Conservation (phyloP, 345 rosid genomes). For the Cardiospermum halicacabum region DNA sequence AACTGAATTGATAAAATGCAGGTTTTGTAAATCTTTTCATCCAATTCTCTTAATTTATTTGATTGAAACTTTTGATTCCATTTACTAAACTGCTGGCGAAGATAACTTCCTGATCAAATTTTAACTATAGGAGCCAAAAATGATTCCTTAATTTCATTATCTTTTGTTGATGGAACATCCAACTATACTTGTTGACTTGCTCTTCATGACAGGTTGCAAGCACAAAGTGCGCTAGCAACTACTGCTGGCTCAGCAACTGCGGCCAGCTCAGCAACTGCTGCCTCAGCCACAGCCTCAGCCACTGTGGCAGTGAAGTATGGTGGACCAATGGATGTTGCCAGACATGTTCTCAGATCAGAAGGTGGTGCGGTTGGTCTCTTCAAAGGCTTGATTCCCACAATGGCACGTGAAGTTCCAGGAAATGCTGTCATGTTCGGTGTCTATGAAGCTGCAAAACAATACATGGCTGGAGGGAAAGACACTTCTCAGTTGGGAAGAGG, state of each 20-base stretch:
- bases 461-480: constrained; percentile 78
- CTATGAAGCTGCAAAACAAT: constrained; percentile 77
- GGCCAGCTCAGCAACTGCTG: constrained; percentile 55
- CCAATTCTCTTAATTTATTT: background rate
- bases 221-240: constrained; percentile 74
- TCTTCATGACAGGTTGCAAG: constrained; percentile 72
- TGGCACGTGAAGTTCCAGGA: constrained; percentile 94
- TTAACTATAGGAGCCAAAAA: background rate
- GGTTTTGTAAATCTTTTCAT: constrained; percentile 34
- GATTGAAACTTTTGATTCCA: background rate
- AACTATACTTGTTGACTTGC: background rate
- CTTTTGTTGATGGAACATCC: background rate
- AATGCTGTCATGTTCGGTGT: constrained; percentile 87
- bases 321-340: constrained; percentile 97
- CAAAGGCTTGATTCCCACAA: constrained; percentile 90
- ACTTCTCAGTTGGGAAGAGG: constrained; percentile 90
- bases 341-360: constrained; percentile 78
- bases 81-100: background rate
- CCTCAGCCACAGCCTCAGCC: constrained; percentile 47
- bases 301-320: constrained; percentile 64
- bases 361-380: constrained; percentile 82
- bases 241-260: constrained; percentile 39
- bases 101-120: background rate
- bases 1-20: constrained; percentile 96
- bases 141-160: background rate